Evolutionary conservation across 176 grass and related monocot species (phyloP), one percentile per base, ranked within the genome.

Genomic region (Zoysia japonica): DNA sequence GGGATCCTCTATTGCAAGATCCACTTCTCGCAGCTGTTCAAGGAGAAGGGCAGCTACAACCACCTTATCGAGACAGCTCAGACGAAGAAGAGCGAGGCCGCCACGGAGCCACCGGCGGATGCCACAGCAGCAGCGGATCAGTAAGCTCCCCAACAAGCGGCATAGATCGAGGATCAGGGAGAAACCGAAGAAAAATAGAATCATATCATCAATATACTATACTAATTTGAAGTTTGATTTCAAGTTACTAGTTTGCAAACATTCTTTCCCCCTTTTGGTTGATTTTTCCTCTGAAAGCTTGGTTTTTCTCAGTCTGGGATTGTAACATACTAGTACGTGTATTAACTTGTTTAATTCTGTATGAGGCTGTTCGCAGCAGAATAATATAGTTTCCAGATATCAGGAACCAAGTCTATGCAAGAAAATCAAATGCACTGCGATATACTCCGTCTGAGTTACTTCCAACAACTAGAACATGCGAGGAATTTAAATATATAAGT

Each of bases 31-130:
- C 87, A 93, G 80, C 82, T 97, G 80, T 97, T 97, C 83, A 97
- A 92, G 89, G 94, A 97, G 89, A 97, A 92, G 80, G 94, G 94
- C 4, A 93, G 86, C 87, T 97, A 94, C 87, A 94, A 90, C 84
- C 89, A 97, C 65, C 80, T 97, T 57, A 85, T 97, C 85, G 70
- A 91, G 82, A 83, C 89, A 1, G 82, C 89, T 4, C 81, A 90
- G 49, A 82, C 78, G 46, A 94, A 92, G 84, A 91, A 86, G 56
- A 47, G 2, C 11, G 79, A 83, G 36, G 77, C 80, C 7, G 80
- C 80, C 9, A 68, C 59, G 3, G 89, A 59, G 65, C 7, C 64
- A 16, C 17, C 70, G 28, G 67, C 8, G 50, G 41, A 36, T 36
- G 80, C n/a, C 28, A 28, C 28, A 11, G 81, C 20, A 5, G n/a